Evolutionary conservation across 2,329 filamentous ascomycete genomes (phyloP), one percentile per base, ranked within the genome.

Genomic region (Falciphora oryzae): DNA sequence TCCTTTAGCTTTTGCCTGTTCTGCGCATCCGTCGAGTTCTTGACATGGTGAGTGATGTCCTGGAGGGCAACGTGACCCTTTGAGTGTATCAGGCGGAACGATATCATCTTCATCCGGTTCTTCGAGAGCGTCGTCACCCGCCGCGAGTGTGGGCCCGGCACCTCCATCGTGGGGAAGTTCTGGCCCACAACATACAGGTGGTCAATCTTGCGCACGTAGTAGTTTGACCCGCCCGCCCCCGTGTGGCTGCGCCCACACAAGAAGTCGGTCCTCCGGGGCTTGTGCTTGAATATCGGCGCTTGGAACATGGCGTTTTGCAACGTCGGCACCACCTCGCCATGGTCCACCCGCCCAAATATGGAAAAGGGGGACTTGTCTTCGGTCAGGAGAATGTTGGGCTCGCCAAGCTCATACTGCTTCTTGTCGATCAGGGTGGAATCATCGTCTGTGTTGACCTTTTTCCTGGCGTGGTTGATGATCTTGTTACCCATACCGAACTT

Each of bases 401-500:
- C 95, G 65, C 95, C 95, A 67, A 99, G 85, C 4, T 96, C 92
- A 59, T 83, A 81, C 79, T 93, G 96, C 32, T 63, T 58, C 62
- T 63, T 63, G 32, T 63, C 62, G 28, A 63, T 57, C 6, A 58
- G 25, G 1, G 92, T 90, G 1, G 91, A 84, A 66, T 95, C 91
- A 59, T 96, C 91, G 44, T 84, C 84, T 57, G 83, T 81, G 57
- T 85, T 85, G 73, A 92, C 90, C 71, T 92, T 92, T 66, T 93
- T 88, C 56, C 92, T 90, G 74, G 97, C 97, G 76, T 98, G 99
- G 76, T 99, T 98, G 80, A 98, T 92, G 65, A 99, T 85, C 63
- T 93, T 90, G 75, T 90, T 96, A 63, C 93, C 93, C 95, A 99
- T 99, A 69, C 94, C 95, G 72, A 97, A 97, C 73, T 96, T 97